Conservation (phyloP, 371 early-diverging fungal species). For the Mortierella sp. region DNA sequence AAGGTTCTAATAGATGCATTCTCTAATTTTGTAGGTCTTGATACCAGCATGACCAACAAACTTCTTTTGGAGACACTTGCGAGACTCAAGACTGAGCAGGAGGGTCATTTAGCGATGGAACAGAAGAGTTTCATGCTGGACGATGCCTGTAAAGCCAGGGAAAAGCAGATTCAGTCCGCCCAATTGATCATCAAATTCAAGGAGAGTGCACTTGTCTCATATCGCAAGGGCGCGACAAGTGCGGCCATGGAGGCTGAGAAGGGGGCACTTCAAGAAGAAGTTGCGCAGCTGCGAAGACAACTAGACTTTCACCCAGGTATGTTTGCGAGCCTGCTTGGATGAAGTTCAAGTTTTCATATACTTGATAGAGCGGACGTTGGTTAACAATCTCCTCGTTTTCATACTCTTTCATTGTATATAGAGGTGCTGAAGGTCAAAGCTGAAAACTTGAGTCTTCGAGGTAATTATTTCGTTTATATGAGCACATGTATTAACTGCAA, state of each 20-base stretch:
- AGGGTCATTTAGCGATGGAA: conserved; percentile 36
- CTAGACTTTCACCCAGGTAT: conserved; percentile 57
- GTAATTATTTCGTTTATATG: conserved; percentile 3
- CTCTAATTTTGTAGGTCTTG: background rate
- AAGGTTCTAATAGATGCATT: conserved; percentile 4
- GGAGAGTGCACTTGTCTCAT: conserved; percentile 41
- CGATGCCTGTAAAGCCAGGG: conserved; percentile 54
- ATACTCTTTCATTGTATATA: background rate
- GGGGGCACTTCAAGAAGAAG: conserved; percentile 38
- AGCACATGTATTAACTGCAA: background rate
- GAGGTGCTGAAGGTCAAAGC: conserved; percentile 57
- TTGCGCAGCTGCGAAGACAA: conserved; percentile 37
- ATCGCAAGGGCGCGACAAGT: conserved; percentile 42
- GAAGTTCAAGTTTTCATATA: background rate
- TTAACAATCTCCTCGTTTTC: background rate
- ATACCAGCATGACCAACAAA: conserved; percentile 27
- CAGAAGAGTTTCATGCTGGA: conserved; percentile 46
- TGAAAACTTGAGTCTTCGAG: conserved; percentile 44
- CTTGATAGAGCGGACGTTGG: background rate
- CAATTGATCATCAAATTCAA: conserved; percentile 55
- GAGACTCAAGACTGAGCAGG: conserved; percentile 38
- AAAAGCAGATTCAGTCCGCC: conserved; percentile 53
- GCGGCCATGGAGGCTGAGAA: conserved; percentile 51
- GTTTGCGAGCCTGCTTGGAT: background rate
- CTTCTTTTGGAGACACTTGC: conserved; percentile 38